Evolutionary conservation across 306 rosid species (phyloP).

Genomic region (Astragalus glycyphyllos): DNA sequence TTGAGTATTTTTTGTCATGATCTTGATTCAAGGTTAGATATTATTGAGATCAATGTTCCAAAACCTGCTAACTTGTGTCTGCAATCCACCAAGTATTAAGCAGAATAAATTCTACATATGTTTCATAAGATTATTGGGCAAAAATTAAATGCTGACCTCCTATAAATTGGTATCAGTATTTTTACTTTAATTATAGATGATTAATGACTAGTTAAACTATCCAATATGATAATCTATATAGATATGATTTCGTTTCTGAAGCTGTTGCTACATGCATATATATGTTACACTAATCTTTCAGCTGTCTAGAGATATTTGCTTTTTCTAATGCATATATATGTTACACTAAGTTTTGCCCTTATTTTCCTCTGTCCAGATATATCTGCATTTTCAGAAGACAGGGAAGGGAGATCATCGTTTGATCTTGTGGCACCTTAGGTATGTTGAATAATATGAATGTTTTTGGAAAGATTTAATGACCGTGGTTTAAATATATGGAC

Average conservation of each 20-base stretch:
- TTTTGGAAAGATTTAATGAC: no score
- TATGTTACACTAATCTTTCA: neutral
- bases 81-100: neutral
- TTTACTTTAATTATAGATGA: neutral
- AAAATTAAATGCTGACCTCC: neutral
- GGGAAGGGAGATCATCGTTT: neutral
- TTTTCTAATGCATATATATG: neutral
- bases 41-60: neutral
- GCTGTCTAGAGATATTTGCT: neutral
- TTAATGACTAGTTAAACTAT: neutral
- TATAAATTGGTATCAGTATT: neutral
- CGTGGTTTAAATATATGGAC: no score
- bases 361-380: neutral
- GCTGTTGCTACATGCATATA: neutral
- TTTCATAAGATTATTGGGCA: neutral
- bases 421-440: neutral
- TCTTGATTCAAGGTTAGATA: neutral
- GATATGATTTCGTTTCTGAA: neutral
- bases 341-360: neutral
- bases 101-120: neutral
- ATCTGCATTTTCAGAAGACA: neutral
- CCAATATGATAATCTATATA: neutral
- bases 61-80: neutral
- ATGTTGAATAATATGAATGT: neutral
- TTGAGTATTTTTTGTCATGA: conserved; percentile 14